Evolutionary conservation across 176 grass and related monocot species (phyloP), one percentile per base, ranked within the genome.

Genomic region (Leersia perrieri): DNA sequence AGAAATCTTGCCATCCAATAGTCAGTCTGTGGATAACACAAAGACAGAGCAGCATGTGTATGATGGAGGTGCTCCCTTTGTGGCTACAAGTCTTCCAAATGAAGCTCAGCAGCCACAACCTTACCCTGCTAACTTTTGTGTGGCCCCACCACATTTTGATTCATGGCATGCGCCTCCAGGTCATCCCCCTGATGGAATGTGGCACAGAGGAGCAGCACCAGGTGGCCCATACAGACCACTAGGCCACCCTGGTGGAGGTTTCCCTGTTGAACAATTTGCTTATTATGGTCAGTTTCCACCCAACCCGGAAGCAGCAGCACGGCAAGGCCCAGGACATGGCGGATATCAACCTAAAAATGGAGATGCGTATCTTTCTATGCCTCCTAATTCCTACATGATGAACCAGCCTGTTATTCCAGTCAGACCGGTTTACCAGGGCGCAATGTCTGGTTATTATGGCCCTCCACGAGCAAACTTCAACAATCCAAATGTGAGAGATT

Each of bases 391-490:
- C 20, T 99, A 87, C 74, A 76, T 95, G 55, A 84, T 89, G 74
- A 88, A 87, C 74, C 90, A 87, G 41, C 70, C 90, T 91, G 82
- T 91, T 91, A 85, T 93, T 78, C 87, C 92, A 68, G 86, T 71
- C 47, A 94, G 88, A 65, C 90, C 92, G 64, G 84, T 87, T 82
- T 87, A 82, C 67, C 90, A 93, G 72, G 80, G 83, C n/a, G 88
- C 92, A 83, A 74, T 75, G 32, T 74, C 88, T 78, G 88, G 84
- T 28, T 99, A 91, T 90, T 91, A 90, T 88, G 87, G 73, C 35
- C 82, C 80, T 64, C 86, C 73, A 63, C 81, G 80, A 42, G 73
- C 90, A 65, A 85, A 78, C 60, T 93, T 95, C 83, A 79, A 74
- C 41, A 82, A 74, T 85, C 23, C 81, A 44, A 77, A 49, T 85